These are phyloP conservation scores for Coemansia sp. DNA, from an alignment of 192 early-diverging fungal genomes.

Conservation along the genomic window DNA sequence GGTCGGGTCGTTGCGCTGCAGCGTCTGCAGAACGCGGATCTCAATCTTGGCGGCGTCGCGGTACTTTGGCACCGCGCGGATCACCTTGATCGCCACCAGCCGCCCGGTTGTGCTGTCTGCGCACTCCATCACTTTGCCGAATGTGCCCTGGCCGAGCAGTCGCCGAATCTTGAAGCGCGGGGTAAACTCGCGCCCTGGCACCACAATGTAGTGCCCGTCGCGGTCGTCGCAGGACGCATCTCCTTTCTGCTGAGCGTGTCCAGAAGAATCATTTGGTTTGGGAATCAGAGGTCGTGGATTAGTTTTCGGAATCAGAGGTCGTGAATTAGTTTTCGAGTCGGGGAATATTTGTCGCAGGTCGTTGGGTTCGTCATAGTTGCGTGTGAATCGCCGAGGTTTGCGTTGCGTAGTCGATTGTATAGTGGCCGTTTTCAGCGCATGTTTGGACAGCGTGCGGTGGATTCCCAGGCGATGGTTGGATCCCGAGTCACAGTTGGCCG, in stretches of 20 bases:
- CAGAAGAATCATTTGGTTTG: conserved; percentile 14
- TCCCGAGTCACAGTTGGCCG: conserved; percentile 4
- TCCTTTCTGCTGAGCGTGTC: conserved; percentile 46
- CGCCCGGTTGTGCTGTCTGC: conserved; percentile 62
- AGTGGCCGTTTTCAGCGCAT: conserved; percentile 23
- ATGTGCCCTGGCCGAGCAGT: conserved; percentile 93
- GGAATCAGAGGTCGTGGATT: conserved; percentile 26
- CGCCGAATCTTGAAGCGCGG: conserved; percentile 80
- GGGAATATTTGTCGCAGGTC: conserved; percentile 39
- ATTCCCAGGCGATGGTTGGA: conserved; percentile 1
- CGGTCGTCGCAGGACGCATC: conserved; percentile 75
- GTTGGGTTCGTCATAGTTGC: conserved; percentile 30
- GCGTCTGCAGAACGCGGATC: conserved; percentile 77
- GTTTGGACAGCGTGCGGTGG: conserved; percentile 18
- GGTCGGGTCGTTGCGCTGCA: conserved; percentile 77
- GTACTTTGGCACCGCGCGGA: conserved; percentile 92
- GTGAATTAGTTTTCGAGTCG: conserved; percentile 32
- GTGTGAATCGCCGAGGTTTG: conserved; percentile 8
- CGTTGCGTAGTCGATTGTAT: neutral
- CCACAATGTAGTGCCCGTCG: conserved; percentile 91
- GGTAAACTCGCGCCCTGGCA: conserved; percentile 69
- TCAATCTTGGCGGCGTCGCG: conserved; percentile 89
- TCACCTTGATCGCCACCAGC: conserved; percentile 88
- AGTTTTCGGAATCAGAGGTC: conserved; percentile 35
- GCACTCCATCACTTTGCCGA: conserved; percentile 95